phyloP scores from a whole-genome alignment of 192 early-diverging fungal genomes.

The Physocladia obscura region DNA sequence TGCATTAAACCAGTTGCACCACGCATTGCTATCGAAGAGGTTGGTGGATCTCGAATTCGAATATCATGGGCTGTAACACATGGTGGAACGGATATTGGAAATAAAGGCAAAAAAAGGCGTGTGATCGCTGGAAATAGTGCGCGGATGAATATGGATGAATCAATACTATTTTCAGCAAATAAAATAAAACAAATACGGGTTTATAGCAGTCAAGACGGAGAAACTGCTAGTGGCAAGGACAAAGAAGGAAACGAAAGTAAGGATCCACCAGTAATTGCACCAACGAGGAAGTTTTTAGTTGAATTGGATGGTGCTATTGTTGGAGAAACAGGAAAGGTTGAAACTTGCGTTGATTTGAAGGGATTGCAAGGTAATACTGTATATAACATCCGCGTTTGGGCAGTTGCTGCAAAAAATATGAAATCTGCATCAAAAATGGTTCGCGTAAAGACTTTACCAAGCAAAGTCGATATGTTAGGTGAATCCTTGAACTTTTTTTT shows the following conservation, averaged over 20 bases:
- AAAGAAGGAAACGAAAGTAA: not conserved
- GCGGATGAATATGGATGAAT: not conserved
- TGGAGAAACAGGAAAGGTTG: slow-evolving; percentile 31
- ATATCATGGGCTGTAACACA: slow-evolving; percentile 36
- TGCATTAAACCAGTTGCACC: slow-evolving; percentile 31
- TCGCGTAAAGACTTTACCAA: slow-evolving; percentile 24
- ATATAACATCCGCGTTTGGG: slow-evolving; percentile 44
- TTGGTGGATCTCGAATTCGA: slow-evolving; percentile 21
- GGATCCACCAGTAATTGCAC: slow-evolving; percentile 23
- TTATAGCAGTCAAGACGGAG: not conserved
- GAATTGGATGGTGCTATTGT: slow-evolving; percentile 42
- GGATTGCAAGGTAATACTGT: slow-evolving; percentile 14
- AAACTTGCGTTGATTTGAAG: slow-evolving; percentile 29
- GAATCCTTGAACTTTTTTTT: not conserved
- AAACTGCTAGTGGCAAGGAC: slow-evolving; percentile 3
- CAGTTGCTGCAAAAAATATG: slow-evolving; percentile 28
- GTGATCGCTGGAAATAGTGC: not conserved
- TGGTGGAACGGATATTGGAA: not conserved
- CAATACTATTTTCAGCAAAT: not conserved
- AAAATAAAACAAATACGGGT: not conserved
- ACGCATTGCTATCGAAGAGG: slow-evolving; percentile 28
- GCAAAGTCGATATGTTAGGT: slow-evolving; percentile 4
- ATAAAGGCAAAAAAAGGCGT: not conserved
- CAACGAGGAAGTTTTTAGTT: slow-evolving; percentile 21
- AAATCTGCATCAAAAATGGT: slow-evolving; percentile 26